Conservation (phyloP, 2,329 filamentous ascomycete species). For the Onygenales sp. region DNA sequence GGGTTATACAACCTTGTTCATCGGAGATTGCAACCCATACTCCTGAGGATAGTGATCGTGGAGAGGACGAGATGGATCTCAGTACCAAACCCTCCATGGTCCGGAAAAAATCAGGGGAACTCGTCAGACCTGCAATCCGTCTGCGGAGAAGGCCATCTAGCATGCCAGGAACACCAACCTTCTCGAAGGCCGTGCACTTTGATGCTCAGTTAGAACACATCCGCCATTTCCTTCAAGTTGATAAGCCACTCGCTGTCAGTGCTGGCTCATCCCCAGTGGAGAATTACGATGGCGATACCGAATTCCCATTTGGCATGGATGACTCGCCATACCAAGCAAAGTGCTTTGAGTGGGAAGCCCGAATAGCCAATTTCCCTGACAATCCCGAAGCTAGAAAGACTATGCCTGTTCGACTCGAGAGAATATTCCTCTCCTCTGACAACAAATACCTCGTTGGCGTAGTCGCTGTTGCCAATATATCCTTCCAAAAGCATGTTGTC, state of each 20-base stretch:
- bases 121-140: slow-evolving; percentile 85
- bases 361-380: slow-evolving; percentile 70
- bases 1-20: slow-evolving; percentile 2
- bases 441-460: slow-evolving; percentile 79
- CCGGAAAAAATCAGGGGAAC: slow-evolving; percentile 94
- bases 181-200: slow-evolving; percentile 96
- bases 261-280: slow-evolving; percentile 88
- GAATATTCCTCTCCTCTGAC: slow-evolving; percentile 76
- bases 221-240: slow-evolving; percentile 87
- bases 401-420: slow-evolving; percentile 69
- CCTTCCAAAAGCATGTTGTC: slow-evolving; percentile 81
- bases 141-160: slow-evolving; percentile 75
- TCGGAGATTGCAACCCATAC: slow-evolving; percentile 19
- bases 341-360: slow-evolving; percentile 75
- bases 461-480: slow-evolving; percentile 75
- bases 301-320: slow-evolving; percentile 70
- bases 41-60: slow-evolving; percentile 39
- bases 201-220: slow-evolving; percentile 95
- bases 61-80: slow-evolving; percentile 51
- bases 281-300: slow-evolving; percentile 72
- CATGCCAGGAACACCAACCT: slow-evolving; percentile 95
- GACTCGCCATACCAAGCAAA: slow-evolving; percentile 33
- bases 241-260: slow-evolving; percentile 91
- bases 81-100: slow-evolving; percentile 77
- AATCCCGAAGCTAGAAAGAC: slow-evolving; percentile 54